A percentile compares a stretch with the other conserved stretches of the same genome.
Conservation (phyloP, 306 rosid species). For the Cucurbita argyrosperma region DNA sequence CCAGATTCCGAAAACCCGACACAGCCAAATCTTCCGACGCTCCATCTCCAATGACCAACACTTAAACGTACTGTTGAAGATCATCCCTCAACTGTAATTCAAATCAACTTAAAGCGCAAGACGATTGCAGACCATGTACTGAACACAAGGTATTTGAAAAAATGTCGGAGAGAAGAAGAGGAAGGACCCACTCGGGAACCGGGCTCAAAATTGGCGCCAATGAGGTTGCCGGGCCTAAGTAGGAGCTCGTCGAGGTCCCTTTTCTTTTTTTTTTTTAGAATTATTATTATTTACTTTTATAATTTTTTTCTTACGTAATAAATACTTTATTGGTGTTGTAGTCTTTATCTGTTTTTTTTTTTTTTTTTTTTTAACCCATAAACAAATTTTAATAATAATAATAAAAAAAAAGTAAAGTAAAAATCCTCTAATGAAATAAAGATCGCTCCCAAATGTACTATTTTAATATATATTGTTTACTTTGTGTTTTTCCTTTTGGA, state of each 20-base stretch:
- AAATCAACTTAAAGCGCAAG: not conserved
- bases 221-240: constrained; percentile 64
- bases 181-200: constrained; percentile 39
- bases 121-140: not conserved
- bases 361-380: too few relatives aligned
- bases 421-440: too few relatives aligned
- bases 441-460: too few relatives aligned
- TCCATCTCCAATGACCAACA: constrained; percentile 78
- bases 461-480: too few relatives aligned
- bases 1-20: constrained; percentile 65
- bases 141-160: not conserved
- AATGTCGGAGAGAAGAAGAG: constrained; percentile 1
- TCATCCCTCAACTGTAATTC: constrained; percentile 50
- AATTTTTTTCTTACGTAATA: too few relatives aligned
- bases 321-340: too few relatives aligned
- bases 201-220: constrained; percentile 64
- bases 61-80: constrained; percentile 48
- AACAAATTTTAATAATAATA: too few relatives aligned
- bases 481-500: too few relatives aligned
- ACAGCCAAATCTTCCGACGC: constrained; percentile 88
- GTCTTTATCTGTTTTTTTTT: too few relatives aligned
- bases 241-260: constrained; percentile 68
- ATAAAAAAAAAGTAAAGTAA: too few relatives aligned
- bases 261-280: too few relatives aligned
- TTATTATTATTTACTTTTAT: too few relatives aligned